Evolutionary conservation across 345 rosid species (phyloP), one percentile per base, ranked within the genome.

Genomic region (Citrus cavaleriei): DNA sequence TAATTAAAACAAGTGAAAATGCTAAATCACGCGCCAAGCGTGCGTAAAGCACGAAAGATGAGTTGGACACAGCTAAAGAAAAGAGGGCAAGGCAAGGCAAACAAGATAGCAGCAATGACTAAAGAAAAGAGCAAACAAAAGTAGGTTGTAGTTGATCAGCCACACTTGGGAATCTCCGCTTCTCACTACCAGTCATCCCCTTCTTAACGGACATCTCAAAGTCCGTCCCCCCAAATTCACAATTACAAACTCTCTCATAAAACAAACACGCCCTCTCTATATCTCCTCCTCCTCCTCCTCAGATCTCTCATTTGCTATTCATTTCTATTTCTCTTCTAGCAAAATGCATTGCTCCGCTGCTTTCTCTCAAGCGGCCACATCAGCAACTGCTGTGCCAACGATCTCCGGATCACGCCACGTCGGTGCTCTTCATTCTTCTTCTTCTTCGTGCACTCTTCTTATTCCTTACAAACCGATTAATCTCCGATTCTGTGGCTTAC

Each of bases 401-500:
- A 34, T 75, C 49, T 12, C 71, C 71, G 61, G 62, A 75, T 74
- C 72, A 59, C 76, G 34, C 79, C 28, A 60, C 81, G 19, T 10
- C 87, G 82, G 79, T 71, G 28, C 78, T 8, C 25, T 80, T n/a
- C 77, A 84, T 80, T 46, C 51, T 46, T 10, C 46, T 42, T 42
- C 49, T 42, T 42, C 51, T 10, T 80, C 85, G 65, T 55, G 78
- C 40, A 32, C 34, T 30, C 78, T 82, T 27, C 77, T 84, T 46
- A 37, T 73, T 21, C 57, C 74, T 28, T 80, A 89, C 4, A 85
- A 86, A 83, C 91, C 88, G 28, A 71, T 83, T 7, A 91, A 83
- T 84, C 95, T 91, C 85, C 79, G 91, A 2, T 96, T 93, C 87
- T 92, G 95, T 38, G 98, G 99, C 25, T 92, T 96, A 66, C 80